These are phyloP conservation scores for Xylaria sp. DNA, from an alignment of 2,329 filamentous ascomycete genomes.

Conservation along the genomic window DNA sequence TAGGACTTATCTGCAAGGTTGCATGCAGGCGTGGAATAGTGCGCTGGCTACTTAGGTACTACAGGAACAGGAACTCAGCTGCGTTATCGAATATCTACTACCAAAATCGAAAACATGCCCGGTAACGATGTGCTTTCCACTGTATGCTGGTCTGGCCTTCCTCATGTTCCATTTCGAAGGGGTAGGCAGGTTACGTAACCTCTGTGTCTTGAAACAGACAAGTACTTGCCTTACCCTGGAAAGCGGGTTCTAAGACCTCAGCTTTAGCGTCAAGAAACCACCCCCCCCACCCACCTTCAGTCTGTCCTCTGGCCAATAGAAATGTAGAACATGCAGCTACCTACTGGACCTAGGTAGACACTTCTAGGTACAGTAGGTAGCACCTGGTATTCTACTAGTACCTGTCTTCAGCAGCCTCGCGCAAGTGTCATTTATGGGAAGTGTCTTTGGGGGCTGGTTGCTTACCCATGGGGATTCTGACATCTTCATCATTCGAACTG, in stretches of 20 bases:
- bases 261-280: too few species aligned
- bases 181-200: too few species aligned
- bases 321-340: background rate
- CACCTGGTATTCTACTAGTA: background rate
- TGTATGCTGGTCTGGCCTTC: too few species aligned
- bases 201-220: too few species aligned
- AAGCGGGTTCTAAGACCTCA: too few species aligned
- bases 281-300: background rate
- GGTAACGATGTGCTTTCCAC: background rate
- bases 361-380: background rate
- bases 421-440: background rate
- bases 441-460: slow-evolving; percentile 1
- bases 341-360: background rate
- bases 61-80: slow-evolving; percentile 4
- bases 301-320: background rate
- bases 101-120: background rate
- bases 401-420: background rate
- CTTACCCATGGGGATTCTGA: background rate
- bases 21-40: background rate
- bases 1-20: background rate
- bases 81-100: background rate
- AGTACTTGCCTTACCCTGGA: too few species aligned
- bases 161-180: too few species aligned
- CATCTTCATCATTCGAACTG: background rate
- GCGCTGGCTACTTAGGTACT: slow-evolving; percentile 16